phyloP scores from a whole-genome alignment of 768 basidiomycete species.

The Rhizopogon vesiculosus region DNA sequence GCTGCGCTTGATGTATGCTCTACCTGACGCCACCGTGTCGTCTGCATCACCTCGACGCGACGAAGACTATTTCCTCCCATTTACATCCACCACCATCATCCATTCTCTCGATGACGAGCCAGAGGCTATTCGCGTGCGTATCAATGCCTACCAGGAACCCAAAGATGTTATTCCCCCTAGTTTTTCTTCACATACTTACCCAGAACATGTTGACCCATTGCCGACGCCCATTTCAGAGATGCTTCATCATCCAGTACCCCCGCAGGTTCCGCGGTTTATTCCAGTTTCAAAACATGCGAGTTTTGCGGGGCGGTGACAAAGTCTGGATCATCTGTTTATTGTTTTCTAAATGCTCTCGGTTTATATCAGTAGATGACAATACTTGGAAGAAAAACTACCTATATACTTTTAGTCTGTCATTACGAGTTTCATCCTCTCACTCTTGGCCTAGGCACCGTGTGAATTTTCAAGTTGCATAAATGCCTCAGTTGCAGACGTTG shows the following conservation, averaged over 20 bases:
- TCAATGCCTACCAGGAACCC: conserved; percentile 5
- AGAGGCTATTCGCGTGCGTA: conserved; percentile 6
- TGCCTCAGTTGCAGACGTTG: too few species aligned
- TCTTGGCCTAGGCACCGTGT: too few species aligned
- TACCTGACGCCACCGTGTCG: conserved; percentile 4
- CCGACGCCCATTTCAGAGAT: conserved; percentile 55
- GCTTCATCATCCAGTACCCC: conserved; percentile 24
- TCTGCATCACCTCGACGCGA: background rate
- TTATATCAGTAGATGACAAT: background rate
- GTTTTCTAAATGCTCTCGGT: background rate
- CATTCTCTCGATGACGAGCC: background rate
- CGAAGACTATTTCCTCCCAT: conserved; percentile 4
- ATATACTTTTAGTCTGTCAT: background rate
- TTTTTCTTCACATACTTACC: conserved; percentile 8
- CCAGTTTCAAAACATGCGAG: conserved; percentile 25
- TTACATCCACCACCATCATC: background rate
- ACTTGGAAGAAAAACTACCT: background rate
- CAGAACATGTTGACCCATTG: conserved; percentile 39
- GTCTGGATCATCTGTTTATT: background rate
- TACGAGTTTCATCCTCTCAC: background rate
- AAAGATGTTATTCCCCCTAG: conserved; percentile 7
- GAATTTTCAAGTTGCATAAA: too few species aligned
- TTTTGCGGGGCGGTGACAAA: conserved; percentile 24
- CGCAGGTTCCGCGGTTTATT: conserved; percentile 7
- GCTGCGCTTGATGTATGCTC: conserved; percentile 26